phyloP scores from a whole-genome alignment of 768 basidiomycete genomes.

The Saitozyma sp. region DNA sequence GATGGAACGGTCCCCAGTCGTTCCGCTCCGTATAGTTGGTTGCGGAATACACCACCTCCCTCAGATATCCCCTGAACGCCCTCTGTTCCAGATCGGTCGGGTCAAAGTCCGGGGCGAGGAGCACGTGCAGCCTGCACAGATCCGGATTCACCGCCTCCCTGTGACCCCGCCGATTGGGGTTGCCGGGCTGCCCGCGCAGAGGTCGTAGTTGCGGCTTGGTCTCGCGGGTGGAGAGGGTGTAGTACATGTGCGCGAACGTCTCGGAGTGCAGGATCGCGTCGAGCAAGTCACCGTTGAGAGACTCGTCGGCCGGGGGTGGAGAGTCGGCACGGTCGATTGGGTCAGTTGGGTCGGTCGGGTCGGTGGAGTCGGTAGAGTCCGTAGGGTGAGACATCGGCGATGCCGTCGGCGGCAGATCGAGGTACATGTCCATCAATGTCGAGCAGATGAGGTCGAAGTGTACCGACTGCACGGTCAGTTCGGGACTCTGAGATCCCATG shows the following conservation, averaged over 20 bases:
- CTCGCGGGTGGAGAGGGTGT: conserved; percentile 14
- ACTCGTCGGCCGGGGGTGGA: neutral
- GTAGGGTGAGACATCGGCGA: neutral
- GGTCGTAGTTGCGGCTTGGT: conserved; percentile 20
- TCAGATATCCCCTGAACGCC: conserved; percentile 26
- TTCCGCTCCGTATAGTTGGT: conserved; percentile 33
- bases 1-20: conserved; percentile 43
- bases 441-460: conserved; percentile 26
- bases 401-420: conserved; percentile 18
- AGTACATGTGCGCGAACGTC: conserved; percentile 27
- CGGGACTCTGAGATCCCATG: neutral
- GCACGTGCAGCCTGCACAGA: conserved; percentile 28
- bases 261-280: conserved; percentile 24
- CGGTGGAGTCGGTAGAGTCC: neutral
- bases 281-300: conserved; percentile 23
- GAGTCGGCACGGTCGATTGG: neutral
- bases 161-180: conserved; percentile 18
- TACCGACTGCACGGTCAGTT: conserved; percentile 13
- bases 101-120: conserved; percentile 28
- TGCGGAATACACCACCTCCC: conserved; percentile 36
- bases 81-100: conserved; percentile 22
- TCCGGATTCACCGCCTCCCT: conserved; percentile 27
- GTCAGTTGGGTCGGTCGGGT: neutral
- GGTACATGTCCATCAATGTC: conserved; percentile 31
- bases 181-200: conserved; percentile 15